Evolutionary conservation across 208 protist genomes (phyloP), one percentile per base, ranked within the genome.

Genomic region (Wallacemonas sp.): DNA sequence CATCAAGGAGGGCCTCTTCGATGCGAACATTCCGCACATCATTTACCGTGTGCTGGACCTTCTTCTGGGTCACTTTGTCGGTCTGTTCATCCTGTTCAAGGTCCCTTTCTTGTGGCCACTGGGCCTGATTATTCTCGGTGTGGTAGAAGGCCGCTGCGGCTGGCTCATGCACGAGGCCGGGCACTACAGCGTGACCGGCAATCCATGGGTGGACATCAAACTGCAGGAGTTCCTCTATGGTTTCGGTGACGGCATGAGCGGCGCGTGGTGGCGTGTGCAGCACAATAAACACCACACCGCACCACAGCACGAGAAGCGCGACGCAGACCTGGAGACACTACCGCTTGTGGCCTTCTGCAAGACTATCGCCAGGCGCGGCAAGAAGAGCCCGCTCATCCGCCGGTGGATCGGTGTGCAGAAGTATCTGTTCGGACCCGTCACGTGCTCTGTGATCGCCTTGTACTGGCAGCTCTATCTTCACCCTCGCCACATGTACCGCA

Each of bases 271-370:
- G 86, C 77, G 81, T 1, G 72, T 70, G 36, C 79, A 93, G 55
- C 86, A 93, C 73, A 93, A 93, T 73, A 83, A 85, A 42, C 86
- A 93, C 62, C 86, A 93, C 69, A 79, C 83, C 13, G 70, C 83
- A 0, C 80, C 86, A 22, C 86, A 93, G 66, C 83, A 93, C 63
- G 70, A 90, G 46, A 57, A 68, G 39, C 80, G 88, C 57, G 86
- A 93, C 57, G 80, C 82, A 2, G 86, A 93, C 46, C 59, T 93
- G 10, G 73, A 88, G 48, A 93, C 86, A 24, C 78, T 94, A 36
- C 88, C 88, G 27, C 77, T 94, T 13, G 78, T 94, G 9, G 88
- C 88, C 8, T 94, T 91, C 67, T 87, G 91, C 69, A 80, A 78
- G 34, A 27, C 45, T 22, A 85, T 91, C 62, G 83, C 73, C 3